Evolutionary conservation across 306 rosid genomes (phyloP), one percentile per base, ranked within the genome.

Genomic region (Lathyrus oleraceus): DNA sequence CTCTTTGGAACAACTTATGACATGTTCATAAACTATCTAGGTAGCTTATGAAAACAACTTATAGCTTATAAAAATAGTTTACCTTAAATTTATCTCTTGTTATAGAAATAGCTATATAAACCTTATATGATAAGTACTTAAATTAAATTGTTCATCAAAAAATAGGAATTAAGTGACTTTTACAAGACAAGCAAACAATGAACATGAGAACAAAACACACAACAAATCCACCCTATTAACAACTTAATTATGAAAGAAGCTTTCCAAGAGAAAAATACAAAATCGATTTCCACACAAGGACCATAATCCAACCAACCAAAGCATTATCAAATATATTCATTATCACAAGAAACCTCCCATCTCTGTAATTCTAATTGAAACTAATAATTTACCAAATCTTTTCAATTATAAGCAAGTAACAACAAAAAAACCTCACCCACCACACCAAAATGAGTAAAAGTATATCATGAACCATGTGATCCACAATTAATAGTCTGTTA

Each of bases 401-500:
- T 39, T 16, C 4, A 0, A 21, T 4, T 32, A 39, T 44, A 47
- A 69, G 47, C 69, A 62, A 3, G 39, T 32, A 63, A 61, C 28
- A 58, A 48, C 79, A 58, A 61, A 62, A 62, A 19, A n/a, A 60
- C 7, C 63, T 67, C 66, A 56, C 20, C 58, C 45, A 23, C 43
- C 71, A 45, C 12, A 47, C 61, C 62, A 48, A 35, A 72, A 58
- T 19, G 25, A 63, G 64, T 38, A 70, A 35, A 17, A 39, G 21
- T 27, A 35, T 57, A 10, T 58, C 58, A 72, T n/a, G 20, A 72
- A 67, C n/a, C 59, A 15, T 54, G 40, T 67, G 70, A 59, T 73
- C 67, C 49, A 69, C 19, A 77, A 59, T 60, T 38, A 65, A 73
- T 74, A 36, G 35, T 54, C 67, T 36, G 58, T 48, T 65, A 32